Percentiles rank a stretch among this genome's conserved stretches.
Evolutionary conservation across 2,329 filamentous ascomycete species (phyloP).

Genomic region (Clonostachys chloroleuca): DNA sequence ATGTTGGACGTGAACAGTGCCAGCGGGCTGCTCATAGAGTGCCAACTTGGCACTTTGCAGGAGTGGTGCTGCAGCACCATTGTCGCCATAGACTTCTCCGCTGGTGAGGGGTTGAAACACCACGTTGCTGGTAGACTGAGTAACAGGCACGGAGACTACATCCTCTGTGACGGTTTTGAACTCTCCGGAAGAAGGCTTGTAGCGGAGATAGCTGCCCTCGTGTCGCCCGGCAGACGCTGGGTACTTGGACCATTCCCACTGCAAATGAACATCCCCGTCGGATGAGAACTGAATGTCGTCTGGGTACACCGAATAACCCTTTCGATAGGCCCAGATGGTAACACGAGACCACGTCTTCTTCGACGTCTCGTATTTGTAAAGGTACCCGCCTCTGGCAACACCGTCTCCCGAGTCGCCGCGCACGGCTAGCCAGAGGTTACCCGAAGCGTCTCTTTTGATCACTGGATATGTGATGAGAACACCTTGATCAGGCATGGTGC

Average conservation of each 20-base stretch:
- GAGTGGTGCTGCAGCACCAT: slow-evolving; percentile 8
- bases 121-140: slow-evolving; percentile 6
- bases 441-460: slow-evolving; percentile 7
- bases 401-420: slow-evolving; percentile 6
- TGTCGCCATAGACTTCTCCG: slow-evolving; percentile 11
- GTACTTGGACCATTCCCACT: slow-evolving; percentile 18
- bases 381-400: slow-evolving; percentile 7
- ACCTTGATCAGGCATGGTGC: slow-evolving; percentile 11
- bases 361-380: slow-evolving; percentile 7
- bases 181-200: slow-evolving; percentile 9
- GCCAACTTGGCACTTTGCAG: slow-evolving; percentile 12
- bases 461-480: slow-evolving; percentile 9
- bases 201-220: slow-evolving; percentile 15
- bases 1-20: slow-evolving; percentile 6
- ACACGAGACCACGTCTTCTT: slow-evolving; percentile 7
- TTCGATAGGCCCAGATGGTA: slow-evolving; percentile 10
- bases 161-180: slow-evolving; percentile 7
- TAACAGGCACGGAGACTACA: slow-evolving; percentile 6
- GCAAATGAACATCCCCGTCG: slow-evolving; percentile 15
- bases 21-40: slow-evolving; percentile 8
- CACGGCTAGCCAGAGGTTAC: slow-evolving; percentile 9
- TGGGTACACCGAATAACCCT: slow-evolving; percentile 14
- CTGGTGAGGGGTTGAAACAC: slow-evolving; percentile 12
- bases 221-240: slow-evolving; percentile 15
- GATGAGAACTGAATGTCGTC: slow-evolving; percentile 17